phyloP scores from a whole-genome alignment of 768 basidiomycete genomes.

The Chlorophyllum brunneum region DNA sequence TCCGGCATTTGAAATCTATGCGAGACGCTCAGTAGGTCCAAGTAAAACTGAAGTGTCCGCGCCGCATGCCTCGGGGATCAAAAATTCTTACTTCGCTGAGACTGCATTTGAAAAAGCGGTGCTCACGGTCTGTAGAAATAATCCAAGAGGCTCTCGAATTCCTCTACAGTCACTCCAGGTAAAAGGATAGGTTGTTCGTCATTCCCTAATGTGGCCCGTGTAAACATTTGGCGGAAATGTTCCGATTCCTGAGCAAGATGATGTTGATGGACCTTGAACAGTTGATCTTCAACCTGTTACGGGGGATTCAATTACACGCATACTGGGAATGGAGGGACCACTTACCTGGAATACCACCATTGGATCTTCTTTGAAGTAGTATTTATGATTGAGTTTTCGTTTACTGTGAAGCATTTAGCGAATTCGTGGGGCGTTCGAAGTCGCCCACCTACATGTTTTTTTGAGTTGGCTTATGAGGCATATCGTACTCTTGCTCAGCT shows the following conservation, averaged over 20 bases:
- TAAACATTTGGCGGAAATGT: conserved; percentile 35
- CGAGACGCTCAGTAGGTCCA: conserved; percentile 34
- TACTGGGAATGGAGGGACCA: background rate
- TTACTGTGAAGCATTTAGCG: background rate
- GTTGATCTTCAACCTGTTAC: conserved; percentile 29
- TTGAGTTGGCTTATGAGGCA: too few relatives aligned
- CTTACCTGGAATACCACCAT: conserved; percentile 20
- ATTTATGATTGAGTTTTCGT: conserved; percentile 10
- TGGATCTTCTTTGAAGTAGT: conserved; percentile 19
- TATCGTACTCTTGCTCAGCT: too few relatives aligned
- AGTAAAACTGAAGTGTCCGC: conserved; percentile 25
- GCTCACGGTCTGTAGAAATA: conserved; percentile 36
- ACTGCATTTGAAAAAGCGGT: background rate
- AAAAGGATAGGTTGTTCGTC: conserved; percentile 31
- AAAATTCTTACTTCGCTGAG: background rate
- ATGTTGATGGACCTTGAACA: conserved; percentile 30
- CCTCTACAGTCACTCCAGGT: conserved; percentile 26
- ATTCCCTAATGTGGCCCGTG: conserved; percentile 11
- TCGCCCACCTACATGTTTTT: too few relatives aligned
- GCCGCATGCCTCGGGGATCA: background rate
- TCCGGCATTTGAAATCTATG: conserved; percentile 31
- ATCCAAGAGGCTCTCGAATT: conserved; percentile 37
- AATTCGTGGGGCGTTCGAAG: too few relatives aligned
- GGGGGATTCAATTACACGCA: background rate
- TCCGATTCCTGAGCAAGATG: conserved; percentile 34